Base-by-base conservation (phyloP, 2,329 filamentous ascomycete genomes). In the Colletotrichum truncatum region DNA sequence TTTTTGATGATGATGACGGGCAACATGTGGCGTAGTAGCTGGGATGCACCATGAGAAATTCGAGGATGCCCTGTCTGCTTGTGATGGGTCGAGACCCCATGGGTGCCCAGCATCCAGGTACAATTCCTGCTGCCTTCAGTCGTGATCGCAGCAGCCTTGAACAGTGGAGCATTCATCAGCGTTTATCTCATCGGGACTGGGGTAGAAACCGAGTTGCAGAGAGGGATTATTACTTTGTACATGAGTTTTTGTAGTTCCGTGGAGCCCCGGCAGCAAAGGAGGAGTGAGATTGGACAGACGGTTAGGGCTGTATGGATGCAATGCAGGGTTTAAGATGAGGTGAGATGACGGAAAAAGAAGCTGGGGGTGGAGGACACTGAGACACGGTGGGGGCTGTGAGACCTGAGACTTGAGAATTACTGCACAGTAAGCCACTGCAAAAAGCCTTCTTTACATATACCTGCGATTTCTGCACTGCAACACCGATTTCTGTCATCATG, bases 301-400 rank as follows among this genome's bases (percentile, higher is more conserved):
- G 56, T n/a, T 48, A 54, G 39, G 62, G 57, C 51, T 36, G 34
- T 21, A 34, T 41, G 16, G 23, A 55, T 54, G 62, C 62, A 55
- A 34, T 32, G 57, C 57, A 65, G 57, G 62, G 62, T 65, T 65
- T 30, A 49, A 25, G 62, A 65, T 65, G 62, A 65, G 62, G 62
- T 65, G 62, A 66, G 63, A 66, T 45, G 63, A 39, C 63, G 63
- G 57, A 56, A 30, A n/a, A 52, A 63, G 51, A 38, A 36, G 41
- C 36, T n/a, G 41, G 6, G 21, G 25, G 18, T 14, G 62, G 30
- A 48, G 30, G 48, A 7, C 4, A 11, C 45, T 30, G 23, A 21
- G 43, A 26, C 23, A 32, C 39, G 58, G 41, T 30, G 11, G 30
- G 43, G 26, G 51, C 41, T 62, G 57, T 55, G 21, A 52, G 43